Evolutionary conservation across 2,329 filamentous ascomycete genomes (phyloP), one percentile per base, ranked within the genome.

Genomic region (Venturia pyrina): DNA sequence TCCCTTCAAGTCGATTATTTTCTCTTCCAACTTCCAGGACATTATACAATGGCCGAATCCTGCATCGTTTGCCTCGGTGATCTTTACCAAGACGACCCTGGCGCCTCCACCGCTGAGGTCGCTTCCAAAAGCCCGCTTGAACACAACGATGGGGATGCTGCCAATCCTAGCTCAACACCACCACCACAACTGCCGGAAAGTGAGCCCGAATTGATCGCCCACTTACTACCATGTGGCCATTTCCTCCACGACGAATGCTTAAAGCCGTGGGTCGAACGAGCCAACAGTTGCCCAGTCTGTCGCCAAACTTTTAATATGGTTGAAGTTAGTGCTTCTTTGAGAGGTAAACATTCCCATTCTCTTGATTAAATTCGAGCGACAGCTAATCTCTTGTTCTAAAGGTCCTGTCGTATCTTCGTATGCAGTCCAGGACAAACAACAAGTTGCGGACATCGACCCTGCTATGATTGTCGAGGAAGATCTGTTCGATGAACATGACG

Each of bases 221-320:
- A 87, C 72, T 73, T 88, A 37, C 75, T 87, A 67, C 88, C 91
- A 60, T 99, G 95, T 78, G 90, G 91, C 67, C 96, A 99, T 81
- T 85, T 93, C 71, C 82, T 99, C 71, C 95, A 99, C 79, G 89
- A 99, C 79, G 87, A 89, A 64, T 99, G 95, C 77, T 83, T 99
- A 70, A 89, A 89, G 71, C 91, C 92, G 71, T 99, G 95, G 95
- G 91, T 93, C 59, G 91, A 96, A 78, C 89, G 96, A 76, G 93
- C 95, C 69, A 99, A 98, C 78, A 97, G 93, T 75, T 99, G 95
- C 77, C 95, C 95, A 59, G 96, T 99, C 76, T 99, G 95, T 78
- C 90, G 95, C 70, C 89, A 91, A 72, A 87, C 85, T 69, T 98
- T 99, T 80, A 93, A 98, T 77, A 80, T 89, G 71, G 93, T 99